Evolutionary conservation across 106 monocot genomes (phyloP).

Genomic region (Dendrobium huoshanense): DNA sequence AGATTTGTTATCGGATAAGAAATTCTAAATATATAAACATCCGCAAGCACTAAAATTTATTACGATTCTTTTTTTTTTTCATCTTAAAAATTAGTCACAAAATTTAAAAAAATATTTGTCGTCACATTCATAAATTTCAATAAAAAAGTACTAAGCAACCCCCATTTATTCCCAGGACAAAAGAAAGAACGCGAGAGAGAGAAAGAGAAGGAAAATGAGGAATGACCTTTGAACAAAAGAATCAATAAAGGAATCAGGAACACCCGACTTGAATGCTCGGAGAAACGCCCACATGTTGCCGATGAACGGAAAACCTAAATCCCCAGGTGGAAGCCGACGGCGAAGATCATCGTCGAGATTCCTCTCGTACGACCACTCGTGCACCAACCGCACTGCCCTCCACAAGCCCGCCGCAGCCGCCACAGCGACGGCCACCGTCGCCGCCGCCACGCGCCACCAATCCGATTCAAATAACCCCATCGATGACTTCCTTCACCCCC

Average conservation of each 20-base stretch:
- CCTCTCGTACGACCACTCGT: constrained; percentile 31
- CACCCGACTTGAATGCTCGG: constrained; percentile 42
- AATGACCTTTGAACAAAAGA: constrained; percentile 27
- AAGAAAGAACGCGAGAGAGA: not conserved
- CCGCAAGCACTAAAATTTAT: not conserved
- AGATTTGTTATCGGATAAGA: not conserved
- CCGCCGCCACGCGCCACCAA: not conserved
- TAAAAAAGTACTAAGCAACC: not conserved
- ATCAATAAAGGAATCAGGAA: constrained; percentile 44
- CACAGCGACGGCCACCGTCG: not conserved
- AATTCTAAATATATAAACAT: not conserved
- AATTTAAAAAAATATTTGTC: not conserved
- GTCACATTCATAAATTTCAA: not conserved
- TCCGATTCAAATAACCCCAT: constrained; percentile 1
- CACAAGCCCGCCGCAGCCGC: not conserved
- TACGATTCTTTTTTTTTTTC: not conserved
- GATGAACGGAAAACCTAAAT: constrained; percentile 43
- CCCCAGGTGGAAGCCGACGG: constrained; percentile 38
- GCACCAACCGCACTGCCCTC: constrained; percentile 7
- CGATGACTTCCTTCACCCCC: not conserved
- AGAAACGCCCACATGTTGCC: constrained; percentile 57
- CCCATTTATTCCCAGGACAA: not conserved
- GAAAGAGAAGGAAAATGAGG: not conserved
- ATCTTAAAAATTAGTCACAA: not conserved
- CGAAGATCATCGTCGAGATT: constrained; percentile 15